Evolutionary conservation across 345 rosid genomes (phyloP).

Genomic region (Linum usitatissimum): DNA sequence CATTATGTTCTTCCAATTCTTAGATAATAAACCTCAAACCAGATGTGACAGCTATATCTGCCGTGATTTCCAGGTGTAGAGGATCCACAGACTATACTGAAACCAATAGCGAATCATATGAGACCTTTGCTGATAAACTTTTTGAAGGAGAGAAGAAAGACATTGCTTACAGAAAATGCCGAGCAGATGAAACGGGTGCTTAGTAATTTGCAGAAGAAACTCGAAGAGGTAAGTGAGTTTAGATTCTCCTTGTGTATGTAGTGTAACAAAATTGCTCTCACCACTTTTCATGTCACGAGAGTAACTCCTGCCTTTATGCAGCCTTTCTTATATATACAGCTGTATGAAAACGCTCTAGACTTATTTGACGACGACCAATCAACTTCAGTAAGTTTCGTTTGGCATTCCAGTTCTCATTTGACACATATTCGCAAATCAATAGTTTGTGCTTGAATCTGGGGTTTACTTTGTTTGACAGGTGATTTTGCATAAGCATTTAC

Average conservation of each 20-base stretch:
- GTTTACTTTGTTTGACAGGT: slow-evolving; percentile 41
- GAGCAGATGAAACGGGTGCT: slow-evolving; percentile 63
- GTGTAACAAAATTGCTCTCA: slow-evolving; percentile 3
- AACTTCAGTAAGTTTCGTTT: slow-evolving; percentile 65
- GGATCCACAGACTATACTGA: slow-evolving; percentile 44
- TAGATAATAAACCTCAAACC: slow-evolving; percentile 1
- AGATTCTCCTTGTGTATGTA: slow-evolving; percentile 12
- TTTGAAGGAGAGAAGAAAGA: slow-evolving; percentile 72
- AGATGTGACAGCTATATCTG: neutral
- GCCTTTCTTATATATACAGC: slow-evolving; percentile 85
- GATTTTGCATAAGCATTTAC: slow-evolving; percentile 75
- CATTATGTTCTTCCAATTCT: slow-evolving; percentile 2
- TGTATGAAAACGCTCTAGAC: slow-evolving; percentile 80
- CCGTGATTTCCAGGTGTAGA: slow-evolving; percentile 46
- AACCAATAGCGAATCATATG: slow-evolving; percentile 51
- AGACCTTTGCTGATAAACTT: slow-evolving; percentile 73
- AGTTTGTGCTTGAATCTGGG: slow-evolving; percentile 10
- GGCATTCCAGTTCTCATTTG: slow-evolving; percentile 4
- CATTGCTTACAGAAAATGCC: slow-evolving; percentile 76
- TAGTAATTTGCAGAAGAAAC: slow-evolving; percentile 76
- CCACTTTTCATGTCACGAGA: neutral
- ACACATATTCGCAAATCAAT: no score
- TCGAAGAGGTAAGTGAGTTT: slow-evolving; percentile 68
- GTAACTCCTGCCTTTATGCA: slow-evolving; percentile 26
- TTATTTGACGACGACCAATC: slow-evolving; percentile 85